Evolutionary conservation across 2,329 filamentous ascomycete genomes (phyloP).

Genomic region (Corniculantispora saksenae): DNA sequence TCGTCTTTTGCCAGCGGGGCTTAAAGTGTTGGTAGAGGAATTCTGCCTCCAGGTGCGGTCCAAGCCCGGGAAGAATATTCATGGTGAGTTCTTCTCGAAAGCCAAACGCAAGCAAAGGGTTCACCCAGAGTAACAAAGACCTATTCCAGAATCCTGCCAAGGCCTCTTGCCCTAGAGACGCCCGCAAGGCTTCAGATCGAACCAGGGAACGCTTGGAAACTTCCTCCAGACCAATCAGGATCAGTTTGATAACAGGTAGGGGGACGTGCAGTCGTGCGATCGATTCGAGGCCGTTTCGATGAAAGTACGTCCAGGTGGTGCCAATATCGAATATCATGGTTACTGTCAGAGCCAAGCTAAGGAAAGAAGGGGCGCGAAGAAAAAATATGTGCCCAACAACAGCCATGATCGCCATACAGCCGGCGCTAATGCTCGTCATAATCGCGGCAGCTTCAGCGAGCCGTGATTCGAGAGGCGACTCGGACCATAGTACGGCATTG

Average conservation of each 20-base stretch:
- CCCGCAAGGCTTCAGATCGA: neutral
- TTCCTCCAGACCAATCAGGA: constrained; percentile 34
- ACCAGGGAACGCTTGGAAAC: constrained; percentile 26
- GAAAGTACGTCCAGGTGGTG: constrained; percentile 34
- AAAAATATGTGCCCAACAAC: neutral
- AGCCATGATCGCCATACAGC: neutral
- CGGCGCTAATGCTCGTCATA: neutral
- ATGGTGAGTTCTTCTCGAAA: neutral
- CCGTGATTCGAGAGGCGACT: neutral
- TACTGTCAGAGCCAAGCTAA: constrained; percentile 30
- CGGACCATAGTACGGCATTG: neutral
- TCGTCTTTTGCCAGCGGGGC: neutral
- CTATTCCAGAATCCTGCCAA: constrained; percentile 23
- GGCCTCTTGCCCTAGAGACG: constrained; percentile 23
- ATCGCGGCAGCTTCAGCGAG: neutral
- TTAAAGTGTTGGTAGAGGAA: neutral
- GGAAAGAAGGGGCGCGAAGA: neutral
- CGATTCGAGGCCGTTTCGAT: constrained; percentile 26
- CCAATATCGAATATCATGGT: constrained; percentile 36
- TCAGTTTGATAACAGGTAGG: constrained; percentile 28
- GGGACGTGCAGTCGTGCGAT: constrained; percentile 31
- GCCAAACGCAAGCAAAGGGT: neutral
- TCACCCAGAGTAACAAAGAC: neutral
- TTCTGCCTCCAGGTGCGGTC: neutral
- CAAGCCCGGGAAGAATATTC: neutral